These are phyloP conservation scores for Hygrophoropsis aurantiaca DNA, from an alignment of 768 basidiomycete genomes.

Conservation along the genomic window DNA sequence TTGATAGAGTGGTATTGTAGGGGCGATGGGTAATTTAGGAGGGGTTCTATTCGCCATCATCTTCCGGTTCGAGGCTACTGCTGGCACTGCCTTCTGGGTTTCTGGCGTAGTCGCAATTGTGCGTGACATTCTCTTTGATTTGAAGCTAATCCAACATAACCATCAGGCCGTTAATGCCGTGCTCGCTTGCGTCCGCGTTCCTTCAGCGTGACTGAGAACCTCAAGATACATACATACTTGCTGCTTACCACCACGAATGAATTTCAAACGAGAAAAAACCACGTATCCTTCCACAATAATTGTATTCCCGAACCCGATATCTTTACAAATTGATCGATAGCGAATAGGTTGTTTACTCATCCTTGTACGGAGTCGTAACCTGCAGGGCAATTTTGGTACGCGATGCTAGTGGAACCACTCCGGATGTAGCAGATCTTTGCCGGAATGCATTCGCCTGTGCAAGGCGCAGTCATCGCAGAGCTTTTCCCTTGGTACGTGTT, in stretches of 20 bases:
- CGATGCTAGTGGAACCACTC: conserved; percentile 59
- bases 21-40: conserved; percentile 40
- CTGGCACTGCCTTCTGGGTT: conserved; percentile 48
- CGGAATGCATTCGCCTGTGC: conserved; percentile 50
- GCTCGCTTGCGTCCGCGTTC: conserved; percentile 17
- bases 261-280: too few species aligned
- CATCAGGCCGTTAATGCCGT: conserved; percentile 21
- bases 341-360: background rate
- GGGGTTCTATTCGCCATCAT: conserved; percentile 50
- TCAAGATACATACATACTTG: too few species aligned
- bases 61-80: conserved; percentile 42
- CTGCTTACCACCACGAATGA: too few species aligned
- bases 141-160: too few species aligned
- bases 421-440: conserved; percentile 72
- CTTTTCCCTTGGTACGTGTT: conserved; percentile 63
- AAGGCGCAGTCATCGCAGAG: conserved; percentile 47
- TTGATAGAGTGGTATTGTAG: conserved; percentile 36
- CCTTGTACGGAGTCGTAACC: conserved; percentile 60
- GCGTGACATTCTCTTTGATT: too few species aligned
- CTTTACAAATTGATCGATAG: too few species aligned
- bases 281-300: too few species aligned
- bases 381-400: conserved; percentile 48
- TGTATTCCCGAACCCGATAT: too few species aligned
- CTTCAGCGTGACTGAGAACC: background rate
- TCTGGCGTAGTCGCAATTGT: conserved; percentile 42